Percentiles rank a stretch among this genome's conserved stretches.
Conservation (phyloP, 208 protist species). For the Jaenimonas drosophilae region DNA sequence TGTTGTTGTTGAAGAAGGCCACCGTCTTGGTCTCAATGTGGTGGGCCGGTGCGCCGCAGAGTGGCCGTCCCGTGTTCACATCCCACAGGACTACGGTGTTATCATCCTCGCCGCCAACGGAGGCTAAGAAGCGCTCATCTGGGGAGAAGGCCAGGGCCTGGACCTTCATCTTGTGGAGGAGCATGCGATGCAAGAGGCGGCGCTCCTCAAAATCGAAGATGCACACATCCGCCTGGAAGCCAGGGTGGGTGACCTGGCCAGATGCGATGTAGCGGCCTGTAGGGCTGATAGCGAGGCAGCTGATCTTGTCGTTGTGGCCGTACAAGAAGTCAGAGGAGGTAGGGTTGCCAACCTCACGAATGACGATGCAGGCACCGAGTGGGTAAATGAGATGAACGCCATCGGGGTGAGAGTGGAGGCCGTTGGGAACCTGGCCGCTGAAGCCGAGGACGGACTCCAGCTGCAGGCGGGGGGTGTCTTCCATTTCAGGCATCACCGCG, state of each 20-base stretch:
- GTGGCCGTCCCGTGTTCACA: slow-evolving; percentile 78
- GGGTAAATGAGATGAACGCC: slow-evolving; percentile 88
- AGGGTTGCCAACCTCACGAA: slow-evolving; percentile 76
- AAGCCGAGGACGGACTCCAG: slow-evolving; percentile 81
- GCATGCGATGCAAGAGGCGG: slow-evolving; percentile 84
- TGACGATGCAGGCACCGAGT: slow-evolving; percentile 89
- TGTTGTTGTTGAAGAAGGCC: slow-evolving; percentile 82
- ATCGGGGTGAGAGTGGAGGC: slow-evolving; percentile 85
- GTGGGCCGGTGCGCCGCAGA: slow-evolving; percentile 81
- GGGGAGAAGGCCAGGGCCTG: slow-evolving; percentile 91
- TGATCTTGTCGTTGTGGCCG: slow-evolving; percentile 93
- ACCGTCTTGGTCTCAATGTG: slow-evolving; percentile 73
- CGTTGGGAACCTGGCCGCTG: slow-evolving; percentile 72
- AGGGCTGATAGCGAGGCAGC: slow-evolving; percentile 86
- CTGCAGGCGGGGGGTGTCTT: slow-evolving; percentile 43
- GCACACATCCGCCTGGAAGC: slow-evolving; percentile 92
- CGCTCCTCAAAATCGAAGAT: slow-evolving; percentile 88
- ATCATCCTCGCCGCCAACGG: slow-evolving; percentile 92
- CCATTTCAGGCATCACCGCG: slow-evolving; percentile 47
- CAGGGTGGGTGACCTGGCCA: slow-evolving; percentile 91
- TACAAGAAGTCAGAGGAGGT: slow-evolving; percentile 84
- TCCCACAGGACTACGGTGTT: slow-evolving; percentile 94
- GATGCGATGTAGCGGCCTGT: slow-evolving; percentile 90
- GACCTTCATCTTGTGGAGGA: slow-evolving; percentile 93
- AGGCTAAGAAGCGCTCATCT: slow-evolving; percentile 88